Percentiles rank a stretch among this genome's conserved stretches.
These are phyloP conservation scores for Coniella vitis DNA, from an alignment of 2,329 filamentous ascomycete species.

Conservation along the genomic window DNA sequence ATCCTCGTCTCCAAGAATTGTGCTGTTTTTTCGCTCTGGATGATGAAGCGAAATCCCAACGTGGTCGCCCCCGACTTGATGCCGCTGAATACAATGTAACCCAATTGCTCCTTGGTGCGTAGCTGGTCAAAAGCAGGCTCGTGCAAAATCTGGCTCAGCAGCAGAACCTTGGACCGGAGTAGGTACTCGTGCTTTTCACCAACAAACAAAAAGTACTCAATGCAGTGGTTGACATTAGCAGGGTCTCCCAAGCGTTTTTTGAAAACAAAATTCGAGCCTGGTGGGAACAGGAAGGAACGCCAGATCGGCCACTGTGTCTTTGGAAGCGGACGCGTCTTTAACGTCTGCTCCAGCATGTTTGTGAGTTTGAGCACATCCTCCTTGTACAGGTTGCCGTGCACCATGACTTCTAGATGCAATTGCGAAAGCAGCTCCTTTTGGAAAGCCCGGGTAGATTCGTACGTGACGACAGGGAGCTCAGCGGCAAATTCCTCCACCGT, in stretches of 20 bases:
- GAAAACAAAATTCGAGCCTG: slow-evolving; percentile 78
- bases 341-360: slow-evolving; percentile 68
- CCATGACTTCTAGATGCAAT: slow-evolving; percentile 79
- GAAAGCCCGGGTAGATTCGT: slow-evolving; percentile 68
- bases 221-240: slow-evolving; percentile 81
- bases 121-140: slow-evolving; percentile 94
- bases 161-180: slow-evolving; percentile 67
- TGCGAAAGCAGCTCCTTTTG: slow-evolving; percentile 75
- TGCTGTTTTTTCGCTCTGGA: slow-evolving; percentile 84
- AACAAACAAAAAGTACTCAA: slow-evolving; percentile 70
- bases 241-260: slow-evolving; percentile 75
- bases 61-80: slow-evolving; percentile 66
- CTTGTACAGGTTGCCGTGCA: slow-evolving; percentile 89
- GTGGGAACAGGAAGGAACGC: slow-evolving; percentile 69
- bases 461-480: slow-evolving; percentile 68
- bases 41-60: slow-evolving; percentile 79
- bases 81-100: slow-evolving; percentile 91
- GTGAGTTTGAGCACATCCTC: slow-evolving; percentile 85
- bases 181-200: slow-evolving; percentile 62
- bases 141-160: slow-evolving; percentile 84
- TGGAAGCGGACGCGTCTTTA: slow-evolving; percentile 69
- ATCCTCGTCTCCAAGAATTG: slow-evolving; percentile 82
- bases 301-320: slow-evolving; percentile 72
- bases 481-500: slow-evolving; percentile 72
- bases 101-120: slow-evolving; percentile 92